Evolutionary conservation across 495 filamentous ascomycete genomes (phyloP).

Genomic region (Penicillium soppii): DNA sequence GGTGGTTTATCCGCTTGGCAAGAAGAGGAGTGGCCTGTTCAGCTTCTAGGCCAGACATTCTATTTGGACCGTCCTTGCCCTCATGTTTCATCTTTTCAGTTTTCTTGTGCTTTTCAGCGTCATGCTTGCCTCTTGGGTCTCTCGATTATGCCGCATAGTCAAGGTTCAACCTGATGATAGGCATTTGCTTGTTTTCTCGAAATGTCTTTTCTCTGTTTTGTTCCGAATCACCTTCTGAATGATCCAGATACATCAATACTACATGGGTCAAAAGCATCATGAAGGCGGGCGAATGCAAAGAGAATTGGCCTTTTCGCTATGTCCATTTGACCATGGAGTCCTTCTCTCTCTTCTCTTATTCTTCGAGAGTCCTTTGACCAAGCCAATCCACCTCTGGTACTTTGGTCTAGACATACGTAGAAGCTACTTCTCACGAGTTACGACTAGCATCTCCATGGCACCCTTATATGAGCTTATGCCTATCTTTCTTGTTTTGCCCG

Average conservation of each 20-base stretch:
- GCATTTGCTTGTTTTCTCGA: neutral
- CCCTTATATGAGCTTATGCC: constrained; percentile 1
- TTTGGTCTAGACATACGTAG: constrained; percentile 28
- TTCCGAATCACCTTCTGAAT: too few species aligned
- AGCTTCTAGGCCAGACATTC: constrained; percentile 59
- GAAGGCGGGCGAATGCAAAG: neutral
- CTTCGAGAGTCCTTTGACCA: constrained; percentile 17
- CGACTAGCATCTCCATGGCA: constrained; percentile 24
- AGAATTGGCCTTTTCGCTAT: neutral
- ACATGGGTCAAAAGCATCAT: too few species aligned
- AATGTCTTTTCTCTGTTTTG: neutral
- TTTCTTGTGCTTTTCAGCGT: neutral
- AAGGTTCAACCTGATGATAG: neutral
- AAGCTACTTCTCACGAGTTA: constrained; percentile 30
- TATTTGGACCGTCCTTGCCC: neutral
- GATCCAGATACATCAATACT: too few species aligned
- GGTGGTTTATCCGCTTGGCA: constrained; percentile 88
- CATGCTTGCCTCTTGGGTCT: neutral
- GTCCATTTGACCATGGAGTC: neutral
- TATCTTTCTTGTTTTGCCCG: constrained; percentile 1
- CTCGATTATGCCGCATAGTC: constrained; percentile 6
- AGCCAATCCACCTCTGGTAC: neutral
- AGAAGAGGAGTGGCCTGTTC: constrained; percentile 85
- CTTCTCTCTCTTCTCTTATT: neutral
- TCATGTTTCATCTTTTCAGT: neutral